Evolutionary conservation across 2,329 filamentous ascomycete species (phyloP), one percentile per base, ranked within the genome.

Genomic region (Sporothrix mexicana): DNA sequence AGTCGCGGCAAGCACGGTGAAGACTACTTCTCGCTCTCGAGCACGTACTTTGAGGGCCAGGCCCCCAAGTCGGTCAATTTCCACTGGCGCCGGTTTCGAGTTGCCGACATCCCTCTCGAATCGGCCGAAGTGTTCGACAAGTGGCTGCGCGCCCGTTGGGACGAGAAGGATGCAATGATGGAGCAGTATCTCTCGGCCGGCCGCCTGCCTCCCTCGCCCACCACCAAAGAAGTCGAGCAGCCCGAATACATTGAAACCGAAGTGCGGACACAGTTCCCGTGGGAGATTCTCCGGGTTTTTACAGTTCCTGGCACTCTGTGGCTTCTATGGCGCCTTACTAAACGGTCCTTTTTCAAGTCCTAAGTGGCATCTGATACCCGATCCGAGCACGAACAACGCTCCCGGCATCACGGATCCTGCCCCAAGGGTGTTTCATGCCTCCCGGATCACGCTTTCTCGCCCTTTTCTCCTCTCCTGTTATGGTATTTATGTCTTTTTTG

Each of bases 1-100:
- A 93, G 91, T 30, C 92, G 91, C 73, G 93, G 91, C 53, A 88
- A 92, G 77, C 98, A 91, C 77, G 95, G 95, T n/a, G 95, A 98
- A 80, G 90, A 97, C 67, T 92, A 93, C 78, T 98, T 97, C 81
- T 95, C 93, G 0, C 85, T 99, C 3, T 88, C 89, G 2, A 94
- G 94, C 67, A 97, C 94, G 3, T 97, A 96, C 79, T 91, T 98
- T 75, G 90, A 96, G 80, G 95, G 96, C 13, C 90, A 93, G 0
- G 92, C 95, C 0, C 96, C 95, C 1, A 97, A 95, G 80, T 97
- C 94, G 1, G 95, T 98, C 78, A 98, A 98, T 82, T 95, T 98
- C 85, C 92, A 97, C 82, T 99, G 95, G 94, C 90, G 96, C 70
- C 90, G 94, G 10, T 98, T 97, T 82, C 88, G 88, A 47, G 80